Evolutionary conservation across 345 rosid genomes (phyloP).

Genomic region (Citrus australasica): DNA sequence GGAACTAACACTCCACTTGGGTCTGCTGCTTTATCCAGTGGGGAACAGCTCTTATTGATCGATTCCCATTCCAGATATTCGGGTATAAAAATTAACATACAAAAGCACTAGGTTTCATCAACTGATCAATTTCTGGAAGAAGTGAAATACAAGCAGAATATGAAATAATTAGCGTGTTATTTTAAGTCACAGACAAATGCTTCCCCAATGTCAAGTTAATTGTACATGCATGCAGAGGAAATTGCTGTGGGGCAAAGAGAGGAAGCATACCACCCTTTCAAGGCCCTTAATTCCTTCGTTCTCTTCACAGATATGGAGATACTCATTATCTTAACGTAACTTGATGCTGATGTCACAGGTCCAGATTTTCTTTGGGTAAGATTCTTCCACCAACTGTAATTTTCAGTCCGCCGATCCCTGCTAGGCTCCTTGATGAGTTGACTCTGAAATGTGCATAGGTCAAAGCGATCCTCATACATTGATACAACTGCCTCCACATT

Average conservation of each 20-base stretch:
- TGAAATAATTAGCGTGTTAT: background rate
- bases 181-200: background rate
- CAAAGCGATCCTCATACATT: slow-evolving; percentile 94
- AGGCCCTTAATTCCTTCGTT: slow-evolving; percentile 79
- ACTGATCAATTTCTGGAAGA: background rate
- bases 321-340: slow-evolving; percentile 41
- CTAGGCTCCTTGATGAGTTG: slow-evolving; percentile 40
- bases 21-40: background rate
- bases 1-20: background rate
- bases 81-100: background rate
- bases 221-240: slow-evolving; percentile 11
- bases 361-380: slow-evolving; percentile 35
- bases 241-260: slow-evolving; percentile 8
- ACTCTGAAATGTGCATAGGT: slow-evolving; percentile 56
- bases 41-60: background rate
- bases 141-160: background rate
- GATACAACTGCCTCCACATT: slow-evolving; percentile 81
- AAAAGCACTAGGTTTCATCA: background rate
- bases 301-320: slow-evolving; percentile 71
- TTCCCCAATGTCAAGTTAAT: background rate
- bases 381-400: slow-evolving; percentile 66
- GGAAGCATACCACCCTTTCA: slow-evolving; percentile 75
- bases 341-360: slow-evolving; percentile 32
- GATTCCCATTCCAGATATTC: background rate
- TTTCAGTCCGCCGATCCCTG: slow-evolving; percentile 31